Evolutionary conservation across 2,329 filamentous ascomycete species (phyloP).

Genomic region (Trichoderma cornu-damae): DNA sequence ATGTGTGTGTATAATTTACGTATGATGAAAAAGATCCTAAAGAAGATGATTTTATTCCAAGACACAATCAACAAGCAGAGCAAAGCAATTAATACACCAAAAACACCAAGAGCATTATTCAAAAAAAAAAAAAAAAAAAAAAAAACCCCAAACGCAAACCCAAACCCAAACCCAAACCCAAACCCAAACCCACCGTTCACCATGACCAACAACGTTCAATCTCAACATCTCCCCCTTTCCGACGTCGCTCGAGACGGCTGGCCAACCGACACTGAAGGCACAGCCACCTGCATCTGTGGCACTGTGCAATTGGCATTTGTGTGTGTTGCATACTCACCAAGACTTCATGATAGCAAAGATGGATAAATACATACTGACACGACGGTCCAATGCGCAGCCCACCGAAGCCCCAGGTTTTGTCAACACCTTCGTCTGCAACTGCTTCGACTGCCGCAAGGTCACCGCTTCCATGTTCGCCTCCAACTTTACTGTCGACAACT

Average conservation of each 20-base stretch:
- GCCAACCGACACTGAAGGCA: constrained; percentile 9
- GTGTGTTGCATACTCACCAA: not conserved
- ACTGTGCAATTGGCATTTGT: constrained; percentile 11
- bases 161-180: not conserved
- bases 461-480: constrained; percentile 14
- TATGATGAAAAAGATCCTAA: not conserved
- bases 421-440: constrained; percentile 14
- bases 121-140: too few relatives aligned
- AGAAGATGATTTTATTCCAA: not conserved
- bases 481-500: constrained; percentile 13
- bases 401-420: constrained; percentile 1
- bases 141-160: not conserved
- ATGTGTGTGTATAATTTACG: too few relatives aligned
- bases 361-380: not conserved
- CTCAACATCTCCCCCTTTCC: not conserved
- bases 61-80: not conserved
- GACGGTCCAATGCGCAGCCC: not conserved
- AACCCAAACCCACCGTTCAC: not conserved
- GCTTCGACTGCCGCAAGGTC: constrained; percentile 12
- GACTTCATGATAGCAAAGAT: too few relatives aligned
- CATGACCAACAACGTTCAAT: not conserved
- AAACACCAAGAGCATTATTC: too few relatives aligned
- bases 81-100: not conserved
- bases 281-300: constrained; percentile 10
- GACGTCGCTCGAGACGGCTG: constrained; percentile 13